These are phyloP conservation scores for Phytophthora rubi DNA, from an alignment of 352 stramenopile genomes.

Conservation along the genomic window DNA sequence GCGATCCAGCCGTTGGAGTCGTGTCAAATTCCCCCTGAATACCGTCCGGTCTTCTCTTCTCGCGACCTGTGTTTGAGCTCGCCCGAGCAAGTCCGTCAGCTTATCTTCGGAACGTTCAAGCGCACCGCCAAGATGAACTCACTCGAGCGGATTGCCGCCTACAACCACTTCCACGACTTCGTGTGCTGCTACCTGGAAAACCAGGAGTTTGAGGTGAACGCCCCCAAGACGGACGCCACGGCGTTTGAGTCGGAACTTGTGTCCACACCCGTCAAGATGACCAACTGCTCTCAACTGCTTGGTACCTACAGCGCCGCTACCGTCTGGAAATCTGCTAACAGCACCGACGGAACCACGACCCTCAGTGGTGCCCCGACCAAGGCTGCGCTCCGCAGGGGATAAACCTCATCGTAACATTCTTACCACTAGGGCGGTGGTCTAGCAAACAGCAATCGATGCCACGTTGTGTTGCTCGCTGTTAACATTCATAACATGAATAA, in stretches of 20 bases:
- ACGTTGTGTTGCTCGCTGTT: background rate
- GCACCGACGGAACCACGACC: background rate
- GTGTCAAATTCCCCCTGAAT: slow-evolving; percentile 31
- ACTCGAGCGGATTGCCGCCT: slow-evolving; percentile 24
- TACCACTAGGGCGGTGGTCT: slow-evolving; percentile 1
- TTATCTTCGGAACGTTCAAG: slow-evolving; percentile 35
- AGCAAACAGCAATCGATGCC: background rate
- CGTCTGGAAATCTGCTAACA: slow-evolving; percentile 15
- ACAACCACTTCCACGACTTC: slow-evolving; percentile 32
- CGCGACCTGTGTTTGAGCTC: slow-evolving; percentile 34
- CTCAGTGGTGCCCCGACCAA: background rate
- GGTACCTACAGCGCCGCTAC: slow-evolving; percentile 20
- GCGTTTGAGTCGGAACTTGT: slow-evolving; percentile 20
- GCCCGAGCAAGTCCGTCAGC: slow-evolving; percentile 11
- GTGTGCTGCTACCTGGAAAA: slow-evolving; percentile 37
- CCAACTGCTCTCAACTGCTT: slow-evolving; percentile 17
- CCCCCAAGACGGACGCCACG: slow-evolving; percentile 10
- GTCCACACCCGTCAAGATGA: slow-evolving; percentile 18
- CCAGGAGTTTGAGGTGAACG: slow-evolving; percentile 36
- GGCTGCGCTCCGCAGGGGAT: slow-evolving; percentile 11
- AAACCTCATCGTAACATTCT: slow-evolving; percentile 1
- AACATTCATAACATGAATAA: slow-evolving; percentile 5
- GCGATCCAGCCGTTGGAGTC: slow-evolving; percentile 9
- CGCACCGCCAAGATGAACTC: slow-evolving; percentile 15
- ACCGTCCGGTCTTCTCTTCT: slow-evolving; percentile 24